phyloP scores from a whole-genome alignment of 371 early-diverging fungal genomes.

The Encephalitozoon intestinalis region DNA sequence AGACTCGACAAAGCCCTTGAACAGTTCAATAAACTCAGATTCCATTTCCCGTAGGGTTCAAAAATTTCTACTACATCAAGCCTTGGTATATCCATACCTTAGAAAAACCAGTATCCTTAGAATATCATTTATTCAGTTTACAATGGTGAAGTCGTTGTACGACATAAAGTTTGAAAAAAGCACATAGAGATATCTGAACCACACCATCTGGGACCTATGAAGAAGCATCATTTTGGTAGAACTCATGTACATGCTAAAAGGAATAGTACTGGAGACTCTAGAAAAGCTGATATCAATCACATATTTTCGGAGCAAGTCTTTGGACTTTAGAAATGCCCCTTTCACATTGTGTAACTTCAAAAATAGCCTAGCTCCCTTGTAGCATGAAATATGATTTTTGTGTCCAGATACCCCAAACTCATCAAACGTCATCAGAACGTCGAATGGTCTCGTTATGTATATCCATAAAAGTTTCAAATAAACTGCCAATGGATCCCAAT shows the following conservation, averaged over 20 bases:
- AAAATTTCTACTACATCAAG: neutral
- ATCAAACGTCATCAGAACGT: constrained; percentile 79
- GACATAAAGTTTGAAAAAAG: constrained; percentile 83
- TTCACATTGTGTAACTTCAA: constrained; percentile 27
- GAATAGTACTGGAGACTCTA: neutral
- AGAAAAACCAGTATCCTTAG: neutral
- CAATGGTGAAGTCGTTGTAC: constrained; percentile 63
- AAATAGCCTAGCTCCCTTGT: constrained; percentile 66
- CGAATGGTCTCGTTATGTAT: constrained; percentile 15
- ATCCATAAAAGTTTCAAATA: neutral
- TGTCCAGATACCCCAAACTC: constrained; percentile 78
- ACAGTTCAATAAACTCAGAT: neutral
- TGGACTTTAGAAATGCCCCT: constrained; percentile 63
- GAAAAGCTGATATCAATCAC: constrained; percentile 43
- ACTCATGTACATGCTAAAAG: constrained; percentile 62
- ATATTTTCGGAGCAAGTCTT: constrained; percentile 69
- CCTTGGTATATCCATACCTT: neutral
- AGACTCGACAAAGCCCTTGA: constrained; percentile 27
- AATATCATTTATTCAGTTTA: neutral
- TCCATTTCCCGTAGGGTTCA: neutral
- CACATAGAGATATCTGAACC: constrained; percentile 85
- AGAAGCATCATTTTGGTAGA: constrained; percentile 70
- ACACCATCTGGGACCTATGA: constrained; percentile 76
- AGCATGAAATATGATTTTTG: constrained; percentile 76
- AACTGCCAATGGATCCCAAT: constrained; percentile 36